Evolutionary conservation across 1,284 basidiomycete genomes (phyloP), one percentile per base, ranked within the genome.

Genomic region (Heliocybe sulcata): DNA sequence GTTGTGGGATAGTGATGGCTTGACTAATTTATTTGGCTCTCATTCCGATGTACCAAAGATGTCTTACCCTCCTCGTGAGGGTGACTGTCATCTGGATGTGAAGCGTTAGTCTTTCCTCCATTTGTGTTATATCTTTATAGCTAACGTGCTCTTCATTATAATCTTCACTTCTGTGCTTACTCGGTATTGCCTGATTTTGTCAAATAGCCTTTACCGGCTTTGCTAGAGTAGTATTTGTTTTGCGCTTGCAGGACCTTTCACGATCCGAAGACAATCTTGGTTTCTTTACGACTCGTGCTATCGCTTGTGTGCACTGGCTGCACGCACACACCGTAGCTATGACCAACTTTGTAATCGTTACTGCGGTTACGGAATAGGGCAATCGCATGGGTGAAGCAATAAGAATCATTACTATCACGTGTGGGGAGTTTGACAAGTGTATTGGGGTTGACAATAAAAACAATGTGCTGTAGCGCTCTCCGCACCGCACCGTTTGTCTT

Each of bases 221-320:
- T 31, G 29, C 29, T 31, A n/a, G 29, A 31, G 12, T 31, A 31
- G 6, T 31, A 4, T 42, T 42, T 42, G 8, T 42, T 20, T 42
- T n/a, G 12, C 16, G 6, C 6, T 42, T 42, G 8, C 16, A 42
- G 38, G 38, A 42, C 38, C 4, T 42, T 42, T 42, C 19, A 42
- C 16, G 38, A 42, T 42, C 19, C n/a, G 16, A 42, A 31, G 29
- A 42, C n/a, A 6, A 9, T 42, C 8, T 42, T n/a, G 38, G 38
- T 42, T 42, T 20, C 38, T 16, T 42, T n/a, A 42, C 38, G 38
- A 42, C 38, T 42, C 12, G 38, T 20, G 38, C 38, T 42, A 42
- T 42, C 38, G 38, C 38, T n/a, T 42, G 38, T 42, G 38, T 42
- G 38, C 38, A 42, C 38, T 42, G 38, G 38, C 38, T 42, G 38